Evolutionary conservation across 106 monocot species (phyloP).

Genomic region (Allium sativum): DNA sequence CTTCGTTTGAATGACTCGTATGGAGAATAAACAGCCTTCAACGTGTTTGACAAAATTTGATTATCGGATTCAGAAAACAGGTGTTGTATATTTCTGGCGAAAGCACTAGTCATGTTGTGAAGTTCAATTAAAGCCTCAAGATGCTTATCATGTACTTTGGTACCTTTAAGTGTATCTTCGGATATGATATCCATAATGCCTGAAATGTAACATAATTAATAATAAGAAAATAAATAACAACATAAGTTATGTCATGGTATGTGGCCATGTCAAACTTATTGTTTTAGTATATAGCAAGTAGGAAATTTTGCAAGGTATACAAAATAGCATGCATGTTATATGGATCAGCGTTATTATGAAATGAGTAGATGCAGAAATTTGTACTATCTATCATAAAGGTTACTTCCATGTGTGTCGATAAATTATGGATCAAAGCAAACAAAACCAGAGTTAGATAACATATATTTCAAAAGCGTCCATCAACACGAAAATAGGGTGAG

Average conservation of each 20-base stretch:
- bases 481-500: too few relatives aligned
- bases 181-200: slow-evolving; percentile 87
- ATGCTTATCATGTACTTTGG: slow-evolving; percentile 71
- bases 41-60: slow-evolving; percentile 49
- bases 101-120: slow-evolving; percentile 77
- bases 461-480: too few relatives aligned
- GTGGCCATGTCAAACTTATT: too few relatives aligned
- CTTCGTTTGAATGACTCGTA: slow-evolving; percentile 87
- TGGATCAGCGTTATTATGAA: too few relatives aligned
- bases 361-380: too few relatives aligned
- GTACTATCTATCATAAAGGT: too few relatives aligned
- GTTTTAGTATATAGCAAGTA: too few relatives aligned
- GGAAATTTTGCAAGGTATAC: too few relatives aligned
- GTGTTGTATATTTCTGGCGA: slow-evolving; percentile 90
- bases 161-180: slow-evolving; percentile 82
- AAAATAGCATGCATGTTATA: too few relatives aligned
- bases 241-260: background rate
- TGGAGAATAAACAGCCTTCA: slow-evolving; percentile 85
- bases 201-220: slow-evolving; percentile 12
- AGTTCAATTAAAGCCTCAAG: slow-evolving; percentile 75
- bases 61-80: slow-evolving; percentile 82
- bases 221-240: background rate
- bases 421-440: too few relatives aligned
- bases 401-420: too few relatives aligned
- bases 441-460: too few relatives aligned